Evolutionary conservation across 2,329 filamentous ascomycete species (phyloP), one percentile per base, ranked within the genome.

Genomic region (Colletotrichum plurivorum): DNA sequence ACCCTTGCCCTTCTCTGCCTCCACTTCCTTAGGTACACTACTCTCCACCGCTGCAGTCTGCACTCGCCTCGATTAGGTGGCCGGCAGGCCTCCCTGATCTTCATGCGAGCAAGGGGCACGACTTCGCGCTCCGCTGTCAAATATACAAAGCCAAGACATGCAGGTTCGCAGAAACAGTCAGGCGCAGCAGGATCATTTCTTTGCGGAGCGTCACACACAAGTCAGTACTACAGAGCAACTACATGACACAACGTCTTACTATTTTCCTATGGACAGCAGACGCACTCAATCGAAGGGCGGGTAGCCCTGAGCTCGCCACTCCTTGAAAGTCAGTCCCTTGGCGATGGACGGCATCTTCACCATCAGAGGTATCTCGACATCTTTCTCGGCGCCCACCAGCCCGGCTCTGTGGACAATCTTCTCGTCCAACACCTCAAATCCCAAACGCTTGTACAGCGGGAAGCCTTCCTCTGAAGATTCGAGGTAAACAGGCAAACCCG

Each of bases 361-460:
- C 81, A 83, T 83, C n/a, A 83, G 74, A 2, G 81, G 81, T 36
- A 82, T 78, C 54, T 78, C 76, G 10, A 84, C 75, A 49, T 82
- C 81, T 46, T 73, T 66, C 9, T 78, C 76, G 5, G 77, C 77
- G 5, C 77, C 77, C 57, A 83, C 71, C 4, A 79, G 68, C 13
- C 76, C 76, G 22, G 76, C 75, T 56, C 77, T 78, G 73, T 84
- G 82, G 9, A 83, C 77, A 20, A 83, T 73, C 20, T 77, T 80
- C 54, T 82, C 78, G 3, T 78, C 76, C 6, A 85, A 72, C 63
- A 75, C 74, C 55, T 77, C 75, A 70, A 84, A 86, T 4, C 84
- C 84, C 70, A 83, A 76, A 63, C 81, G 84, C 64, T 80, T 76
- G 73, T 87, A 87, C 20, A 87, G 75, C 2, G 74, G 75, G 41